Base-by-base conservation (phyloP, 352 stramenopile species). In the Pythium oligandrum region DNA sequence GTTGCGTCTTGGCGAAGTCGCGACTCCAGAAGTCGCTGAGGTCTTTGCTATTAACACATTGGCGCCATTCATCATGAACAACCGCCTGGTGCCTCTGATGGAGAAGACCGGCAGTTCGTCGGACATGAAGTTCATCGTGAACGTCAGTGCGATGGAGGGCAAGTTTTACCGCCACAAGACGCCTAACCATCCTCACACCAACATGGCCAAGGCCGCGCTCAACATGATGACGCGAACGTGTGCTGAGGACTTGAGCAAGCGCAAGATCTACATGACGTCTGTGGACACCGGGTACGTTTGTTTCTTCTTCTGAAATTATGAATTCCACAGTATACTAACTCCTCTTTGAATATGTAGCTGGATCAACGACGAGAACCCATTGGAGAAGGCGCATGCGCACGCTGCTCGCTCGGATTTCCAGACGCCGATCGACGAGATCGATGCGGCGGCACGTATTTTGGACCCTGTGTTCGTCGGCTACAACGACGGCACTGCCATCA, bases 201-300 rank as follows among this genome's bases (percentile, higher is more conserved):
- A 99, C 81, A 98, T 98, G 92, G 96, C 96, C 32, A 99, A 99
- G 73, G 94, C 95, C 3, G 95, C 95, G 37, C 79, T 98, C 51
- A 99, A 99, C 71, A 99, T 99, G 96, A 96, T 99, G 70, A 98
- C 95, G n/a, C 77, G 94, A 11, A 99, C 96, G 5, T 98, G 88
- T 34, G 89, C 93, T 0, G 90, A 98, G 62, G 94, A 98, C 67
- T 68, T 98, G 66, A 95, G 87, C 48, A 97, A 96, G 65, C 81
- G 87, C 7, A 66, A 79, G 53, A 98, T 99, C 55, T 99, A 88
- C 65, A 99, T 99, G 96, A 99, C 97, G 62, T 95, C 86, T 40
- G 93, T 99, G n/a, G 96, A 99, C 74, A 99, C 96, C 12, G 96
- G 95, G 71, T 90, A 64, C 59, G 76, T 72, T 36, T 43, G 4